Base-by-base conservation (phyloP, 106 monocot genomes). In the Acorus calamus region DNA sequence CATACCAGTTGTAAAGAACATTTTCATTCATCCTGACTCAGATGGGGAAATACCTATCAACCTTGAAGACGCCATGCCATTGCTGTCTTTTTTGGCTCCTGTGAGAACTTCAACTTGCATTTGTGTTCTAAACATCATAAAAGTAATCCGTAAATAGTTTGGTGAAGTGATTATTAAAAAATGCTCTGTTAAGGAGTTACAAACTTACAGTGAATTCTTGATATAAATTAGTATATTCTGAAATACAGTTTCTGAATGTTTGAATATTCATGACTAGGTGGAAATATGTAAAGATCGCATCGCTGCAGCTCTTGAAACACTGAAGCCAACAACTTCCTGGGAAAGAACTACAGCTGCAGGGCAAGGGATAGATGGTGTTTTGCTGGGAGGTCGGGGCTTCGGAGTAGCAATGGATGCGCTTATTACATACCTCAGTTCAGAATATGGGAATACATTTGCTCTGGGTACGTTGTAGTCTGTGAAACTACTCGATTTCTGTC, bases 41-140 rank as follows among this genome's bases (percentile, higher is more conserved):
- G 92, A 92, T 41, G 71, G 53, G 56, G 69, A 73, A 57, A 73
- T 92, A 52, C 78, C 76, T 59, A 69, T 98, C 69, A 81, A 80
- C 57, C 88, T 98, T 61, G 91, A 98, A 80, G 98, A 98, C 71
- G 98, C 73, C 14, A 91, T 98, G 92, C 98, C 98, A 65, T 67
- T 98, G 63, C 78, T 81, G 72, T 98, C 98, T 43, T 98, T 98
- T 79, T 78, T 98, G 55, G 98, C 98, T 73, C 98, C 98, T 62
- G 98, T 98, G 85, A 47, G 85, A 77, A 47, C 52, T 60, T 50
- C 6, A 11, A 65, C 9, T 28, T 1, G 28, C 28, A 28, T 28
- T 28, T 28, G 28, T 28, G 28, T 28, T 28, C 28, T 28, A 28
- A 28, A 28, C 28, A 28, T 28, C 28, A 28, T 28, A 28, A 28